Evolutionary conservation across 1,284 basidiomycete species (phyloP), one percentile per base, ranked within the genome.

Genomic region (Exsudoporus floridanus): DNA sequence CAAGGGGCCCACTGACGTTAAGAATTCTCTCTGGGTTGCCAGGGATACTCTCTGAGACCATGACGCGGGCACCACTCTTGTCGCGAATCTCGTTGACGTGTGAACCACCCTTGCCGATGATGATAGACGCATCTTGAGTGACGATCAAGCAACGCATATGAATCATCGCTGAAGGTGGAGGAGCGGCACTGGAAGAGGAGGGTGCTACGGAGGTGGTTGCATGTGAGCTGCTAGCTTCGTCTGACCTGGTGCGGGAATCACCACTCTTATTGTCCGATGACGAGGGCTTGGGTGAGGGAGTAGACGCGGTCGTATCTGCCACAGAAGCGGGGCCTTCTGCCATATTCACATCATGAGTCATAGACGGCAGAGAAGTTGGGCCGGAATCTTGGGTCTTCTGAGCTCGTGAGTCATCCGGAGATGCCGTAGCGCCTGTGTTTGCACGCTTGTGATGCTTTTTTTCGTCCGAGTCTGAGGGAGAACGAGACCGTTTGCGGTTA

Each of bases 41-140:
- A 7, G 94, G 92, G 55, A 97, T 95, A 63, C 93, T 93, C 74
- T 98, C 94, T 18, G 94, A 97, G 39, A 98, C 93, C 77, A 94
- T 91, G 59, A 97, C 92, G 44, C 93, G 82, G 13, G 96, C 95
- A 35, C 93, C 93, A 62, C 93, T 95, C 79, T 97, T 97, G 74
- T 98, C 95, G 54, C 97, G 81, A 62, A 99, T 99, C 74, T 99
- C 96, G 69, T 98, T 98, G 67, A 99, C 95, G 74, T 99, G 96
- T 50, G 91, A 84, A 58, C 97, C 97, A 46, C 80, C 91, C 73
- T 95, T 95, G 37, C 97, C 97, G 67, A 99, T 99, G 76, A 99
- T 99, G 74, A 99, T 94, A 53, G 93, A 96, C 16, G 97, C 97
- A 72, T 99, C 97, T 74, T 98, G 94, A 10, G 97, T 99, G 62